phyloP scores from a whole-genome alignment of 2,329 filamentous ascomycete species.

The Aureobasidium lini region DNA sequence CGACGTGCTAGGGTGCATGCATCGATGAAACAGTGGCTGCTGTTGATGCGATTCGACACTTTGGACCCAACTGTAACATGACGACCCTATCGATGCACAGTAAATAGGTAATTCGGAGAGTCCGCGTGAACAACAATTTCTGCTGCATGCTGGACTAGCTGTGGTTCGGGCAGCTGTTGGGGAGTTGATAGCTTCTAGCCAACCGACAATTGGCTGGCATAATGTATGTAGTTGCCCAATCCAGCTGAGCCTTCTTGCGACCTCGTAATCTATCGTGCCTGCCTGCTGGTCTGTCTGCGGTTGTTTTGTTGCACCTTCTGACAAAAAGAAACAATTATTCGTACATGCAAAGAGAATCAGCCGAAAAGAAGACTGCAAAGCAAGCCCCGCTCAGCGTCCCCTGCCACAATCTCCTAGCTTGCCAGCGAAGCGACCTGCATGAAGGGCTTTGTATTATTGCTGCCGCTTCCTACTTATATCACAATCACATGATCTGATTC shows the following conservation, averaged over 20 bases:
- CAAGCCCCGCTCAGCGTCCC: not conserved
- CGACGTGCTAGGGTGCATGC: not conserved
- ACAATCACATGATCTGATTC: slow-evolving; percentile 10
- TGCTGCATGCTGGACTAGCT: no score
- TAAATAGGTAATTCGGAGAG: no score
- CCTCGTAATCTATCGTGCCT: not conserved
- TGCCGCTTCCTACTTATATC: not conserved
- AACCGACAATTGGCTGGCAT: no score
- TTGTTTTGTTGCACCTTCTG: not conserved
- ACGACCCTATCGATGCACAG: not conserved
- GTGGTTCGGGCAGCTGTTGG: no score
- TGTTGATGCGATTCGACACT: not conserved
- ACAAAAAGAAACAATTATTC: not conserved
- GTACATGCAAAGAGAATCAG: not conserved
- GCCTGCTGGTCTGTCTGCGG: not conserved
- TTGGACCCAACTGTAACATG: not conserved
- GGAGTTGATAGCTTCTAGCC: no score
- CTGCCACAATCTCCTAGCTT: not conserved
- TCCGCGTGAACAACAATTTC: no score
- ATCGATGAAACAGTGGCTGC: not conserved
- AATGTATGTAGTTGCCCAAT: no score
- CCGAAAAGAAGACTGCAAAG: not conserved
- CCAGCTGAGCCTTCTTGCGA: not conserved
- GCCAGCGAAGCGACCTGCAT: slow-evolving; percentile 14
- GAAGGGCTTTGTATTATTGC: not conserved